phyloP scores from a whole-genome alignment of 2,329 filamentous ascomycete genomes.

The Cyclaneusma minus region DNA sequence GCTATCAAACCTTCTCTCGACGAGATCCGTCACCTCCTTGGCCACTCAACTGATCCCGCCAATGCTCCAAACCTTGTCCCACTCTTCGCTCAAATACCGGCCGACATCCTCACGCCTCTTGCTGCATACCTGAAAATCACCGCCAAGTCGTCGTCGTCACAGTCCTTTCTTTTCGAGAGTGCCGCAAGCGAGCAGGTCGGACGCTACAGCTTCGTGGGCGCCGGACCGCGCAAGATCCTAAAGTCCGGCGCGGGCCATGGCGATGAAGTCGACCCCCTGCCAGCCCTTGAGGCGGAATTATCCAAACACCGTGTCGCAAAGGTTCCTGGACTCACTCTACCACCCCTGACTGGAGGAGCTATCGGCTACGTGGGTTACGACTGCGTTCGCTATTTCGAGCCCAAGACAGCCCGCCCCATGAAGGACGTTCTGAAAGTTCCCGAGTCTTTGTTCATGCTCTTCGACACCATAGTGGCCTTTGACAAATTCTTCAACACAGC shows the following conservation, averaged over 20 bases:
- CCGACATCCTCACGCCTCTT: slow-evolving; percentile 89
- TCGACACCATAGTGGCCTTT: slow-evolving; percentile 84
- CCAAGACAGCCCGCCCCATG: slow-evolving; percentile 79
- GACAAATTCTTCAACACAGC: slow-evolving; percentile 89
- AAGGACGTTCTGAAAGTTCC: slow-evolving; percentile 81
- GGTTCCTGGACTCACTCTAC: slow-evolving; percentile 68
- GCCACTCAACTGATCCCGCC: slow-evolving; percentile 29
- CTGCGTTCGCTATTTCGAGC: slow-evolving; percentile 95
- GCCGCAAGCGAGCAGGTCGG: slow-evolving; percentile 88
- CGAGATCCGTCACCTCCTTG: slow-evolving; percentile 38
- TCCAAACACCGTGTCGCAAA: slow-evolving; percentile 64
- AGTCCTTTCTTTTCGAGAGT: slow-evolving; percentile 92
- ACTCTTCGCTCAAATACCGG: slow-evolving; percentile 69
- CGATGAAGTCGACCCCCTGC: slow-evolving; percentile 69
- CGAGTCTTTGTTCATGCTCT: slow-evolving; percentile 94
- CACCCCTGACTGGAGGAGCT: slow-evolving; percentile 77
- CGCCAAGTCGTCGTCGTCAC: slow-evolving; percentile 55
- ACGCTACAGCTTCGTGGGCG: slow-evolving; percentile 88
- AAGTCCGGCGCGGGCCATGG: slow-evolving; percentile 82
- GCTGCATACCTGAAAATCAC: slow-evolving; percentile 87
- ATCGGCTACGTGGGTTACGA: slow-evolving; percentile 97
- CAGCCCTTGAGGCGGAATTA: slow-evolving; percentile 67
- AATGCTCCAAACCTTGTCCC: slow-evolving; percentile 63
- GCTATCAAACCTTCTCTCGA: slow-evolving; percentile 45
- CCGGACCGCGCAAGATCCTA: slow-evolving; percentile 63